Conservation (phyloP, 179 eudicot species). For the Beta corolliflora region DNA sequence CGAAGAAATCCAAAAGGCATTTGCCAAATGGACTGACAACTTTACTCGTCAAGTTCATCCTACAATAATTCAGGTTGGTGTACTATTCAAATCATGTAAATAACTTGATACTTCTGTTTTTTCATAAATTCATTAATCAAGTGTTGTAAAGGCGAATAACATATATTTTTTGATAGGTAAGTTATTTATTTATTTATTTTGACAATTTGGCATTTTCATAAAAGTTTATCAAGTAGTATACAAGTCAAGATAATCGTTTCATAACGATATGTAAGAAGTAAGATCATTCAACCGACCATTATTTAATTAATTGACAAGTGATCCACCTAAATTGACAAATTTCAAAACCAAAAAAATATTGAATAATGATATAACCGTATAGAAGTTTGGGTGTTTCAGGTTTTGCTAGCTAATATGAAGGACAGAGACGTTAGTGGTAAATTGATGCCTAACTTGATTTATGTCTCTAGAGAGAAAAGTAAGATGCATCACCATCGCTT, state of each 20-base stretch:
- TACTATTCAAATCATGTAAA: background rate
- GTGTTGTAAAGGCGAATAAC: no score
- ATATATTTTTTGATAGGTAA: no score
- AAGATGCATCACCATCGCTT: slow-evolving; percentile 53
- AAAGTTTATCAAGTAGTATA: no score
- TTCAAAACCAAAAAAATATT: no score
- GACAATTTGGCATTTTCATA: no score
- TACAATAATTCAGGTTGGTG: slow-evolving; percentile 56
- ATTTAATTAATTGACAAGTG: background rate
- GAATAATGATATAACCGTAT: no score
- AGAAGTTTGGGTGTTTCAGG: slow-evolving; percentile 33
- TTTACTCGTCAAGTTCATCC: slow-evolving; percentile 71
- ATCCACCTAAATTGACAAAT: background rate
- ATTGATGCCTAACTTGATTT: slow-evolving; percentile 72
- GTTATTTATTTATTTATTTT: no score
- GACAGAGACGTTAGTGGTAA: slow-evolving; percentile 47
- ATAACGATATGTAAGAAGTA: no score
- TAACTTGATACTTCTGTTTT: no score
- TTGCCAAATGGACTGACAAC: slow-evolving; percentile 54
- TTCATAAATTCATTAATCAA: no score
- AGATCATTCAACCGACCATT: no score
- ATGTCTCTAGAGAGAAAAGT: slow-evolving; percentile 72
- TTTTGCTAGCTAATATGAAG: slow-evolving; percentile 43
- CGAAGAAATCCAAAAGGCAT: slow-evolving; percentile 31
- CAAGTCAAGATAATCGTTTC: no score